Evolutionary conservation across 1,284 basidiomycete species (phyloP), one percentile per base, ranked within the genome.

Genomic region (Rhodotorula glutinis): DNA sequence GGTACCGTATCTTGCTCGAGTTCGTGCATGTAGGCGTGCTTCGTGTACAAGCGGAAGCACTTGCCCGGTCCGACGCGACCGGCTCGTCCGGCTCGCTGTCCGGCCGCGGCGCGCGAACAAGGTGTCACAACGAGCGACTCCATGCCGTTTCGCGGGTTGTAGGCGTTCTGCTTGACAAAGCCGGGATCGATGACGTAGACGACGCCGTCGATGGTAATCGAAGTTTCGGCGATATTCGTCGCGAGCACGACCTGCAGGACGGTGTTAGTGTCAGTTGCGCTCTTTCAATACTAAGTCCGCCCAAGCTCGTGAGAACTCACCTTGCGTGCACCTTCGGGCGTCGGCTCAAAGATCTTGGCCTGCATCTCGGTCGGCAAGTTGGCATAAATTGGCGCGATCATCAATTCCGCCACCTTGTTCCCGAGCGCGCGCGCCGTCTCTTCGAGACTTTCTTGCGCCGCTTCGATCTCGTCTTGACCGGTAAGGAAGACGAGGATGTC

Each of bases 341-440:
- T 98, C 2, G 95, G 94, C 79, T 99, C 96, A 79, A 98, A 99
- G 71, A 98, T 98, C 81, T 97, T 97, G 44, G 93, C 90, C 79
- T 99, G 96, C 93, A 98, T 93, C 70, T 99, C 96, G 73, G 90
- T 94, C 1, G 96, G 96, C 43, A 99, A 81, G 78, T 97, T 98
- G 69, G 96, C 94, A 77, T 99, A 98, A 73, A 98, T 98, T 0
- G 96, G 96, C 77, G 93, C 97, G 60, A 98, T 85, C 65, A 98
- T 88, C 61, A 98, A 84, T 77, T 98, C 96, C 13, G 87, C 86
- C 52, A 98, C 90, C 81, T 97, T 97, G 82, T 97, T 96, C 27
- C 95, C 95, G 0, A 98, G 82, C 0, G 95, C 90, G 40, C 92
- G 87, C 51, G 92, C 89, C 1, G 96, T 98, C 80, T 98, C 95